Percentiles rank a stretch among this genome's conserved stretches.
Evolutionary conservation across 1,284 basidiomycete genomes (phyloP).

Genomic region (Tetrapyrgos nigripes): DNA sequence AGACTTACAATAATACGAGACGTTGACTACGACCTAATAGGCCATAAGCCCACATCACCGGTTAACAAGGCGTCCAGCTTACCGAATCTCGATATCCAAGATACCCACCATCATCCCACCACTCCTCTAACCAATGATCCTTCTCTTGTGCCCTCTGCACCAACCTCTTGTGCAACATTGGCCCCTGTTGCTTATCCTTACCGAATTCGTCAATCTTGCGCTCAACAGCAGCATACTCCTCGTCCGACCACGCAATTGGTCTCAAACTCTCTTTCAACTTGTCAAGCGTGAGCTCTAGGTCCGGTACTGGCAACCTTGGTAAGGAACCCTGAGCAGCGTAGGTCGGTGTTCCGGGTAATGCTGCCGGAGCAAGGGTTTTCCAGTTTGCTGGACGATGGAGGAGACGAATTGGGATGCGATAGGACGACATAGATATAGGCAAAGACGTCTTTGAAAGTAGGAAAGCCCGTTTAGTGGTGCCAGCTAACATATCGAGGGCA

Average conservation of each 20-base stretch:
- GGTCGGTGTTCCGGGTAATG: conserved; percentile 46
- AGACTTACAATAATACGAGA: conserved; percentile 81
- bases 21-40: conserved; percentile 75
- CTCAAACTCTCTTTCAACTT: conserved; percentile 65
- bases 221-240: conserved; percentile 59
- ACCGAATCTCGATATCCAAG: conserved; percentile 80
- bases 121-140: conserved; percentile 80
- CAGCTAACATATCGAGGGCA: no score
- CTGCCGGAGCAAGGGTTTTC: conserved; percentile 56
- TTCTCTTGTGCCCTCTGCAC: conserved; percentile 53
- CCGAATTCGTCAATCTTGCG: conserved; percentile 71
- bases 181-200: conserved; percentile 48
- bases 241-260: conserved; percentile 67
- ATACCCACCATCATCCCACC: conserved; percentile 83
- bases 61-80: background rate
- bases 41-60: no score
- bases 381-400: conserved; percentile 46
- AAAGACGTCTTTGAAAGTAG: no score
- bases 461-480: no score
- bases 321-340: conserved; percentile 51
- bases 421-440: no score
- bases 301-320: conserved; percentile 69
- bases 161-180: conserved; percentile 64
- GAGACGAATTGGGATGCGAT: background rate
- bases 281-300: conserved; percentile 60